Conservation (phyloP, 2,329 filamentous ascomycete genomes). For the Hymenoscyphus fructigenus region DNA sequence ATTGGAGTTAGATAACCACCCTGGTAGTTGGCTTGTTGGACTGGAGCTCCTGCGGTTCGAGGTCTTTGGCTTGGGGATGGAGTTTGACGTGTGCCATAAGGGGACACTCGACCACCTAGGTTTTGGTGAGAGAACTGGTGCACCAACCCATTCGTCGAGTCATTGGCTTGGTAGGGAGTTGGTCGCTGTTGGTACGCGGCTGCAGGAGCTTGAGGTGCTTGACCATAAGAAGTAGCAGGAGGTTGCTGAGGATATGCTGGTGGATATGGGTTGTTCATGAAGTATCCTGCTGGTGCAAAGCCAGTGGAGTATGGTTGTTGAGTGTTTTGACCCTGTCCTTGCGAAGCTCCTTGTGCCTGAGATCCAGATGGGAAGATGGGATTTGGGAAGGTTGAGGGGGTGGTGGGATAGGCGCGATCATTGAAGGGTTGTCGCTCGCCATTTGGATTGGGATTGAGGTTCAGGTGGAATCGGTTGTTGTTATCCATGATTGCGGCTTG, state of each 20-base stretch:
- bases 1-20: slow-evolving; percentile 67
- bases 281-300: slow-evolving; percentile 55
- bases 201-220: slow-evolving; percentile 53
- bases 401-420: slow-evolving; percentile 78
- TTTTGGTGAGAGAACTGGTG: slow-evolving; percentile 98
- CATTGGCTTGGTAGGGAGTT: slow-evolving; percentile 64
- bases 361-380: slow-evolving; percentile 55
- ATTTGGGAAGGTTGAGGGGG: slow-evolving; percentile 94
- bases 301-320: slow-evolving; percentile 45
- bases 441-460: slow-evolving; percentile 35
- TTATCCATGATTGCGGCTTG: slow-evolving; percentile 27
- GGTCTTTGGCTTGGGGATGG: slow-evolving; percentile 71
- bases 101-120: slow-evolving; percentile 69
- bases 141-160: slow-evolving; percentile 85
- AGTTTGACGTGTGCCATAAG: slow-evolving; percentile 66
- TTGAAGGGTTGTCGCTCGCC: slow-evolving; percentile 63
- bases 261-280: slow-evolving; percentile 58
- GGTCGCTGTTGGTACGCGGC: slow-evolving; percentile 45
- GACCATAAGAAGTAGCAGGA: slow-evolving; percentile 49
- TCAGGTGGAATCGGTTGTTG: slow-evolving; percentile 33
- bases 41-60: slow-evolving; percentile 73
- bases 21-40: slow-evolving; percentile 58
- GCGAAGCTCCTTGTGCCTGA: slow-evolving; percentile 33
- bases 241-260: slow-evolving; percentile 39
- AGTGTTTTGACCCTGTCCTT: slow-evolving; percentile 38